These are phyloP conservation scores for Diaporthe vexans DNA, from an alignment of 2,329 filamentous ascomycete genomes.

Conservation along the genomic window DNA sequence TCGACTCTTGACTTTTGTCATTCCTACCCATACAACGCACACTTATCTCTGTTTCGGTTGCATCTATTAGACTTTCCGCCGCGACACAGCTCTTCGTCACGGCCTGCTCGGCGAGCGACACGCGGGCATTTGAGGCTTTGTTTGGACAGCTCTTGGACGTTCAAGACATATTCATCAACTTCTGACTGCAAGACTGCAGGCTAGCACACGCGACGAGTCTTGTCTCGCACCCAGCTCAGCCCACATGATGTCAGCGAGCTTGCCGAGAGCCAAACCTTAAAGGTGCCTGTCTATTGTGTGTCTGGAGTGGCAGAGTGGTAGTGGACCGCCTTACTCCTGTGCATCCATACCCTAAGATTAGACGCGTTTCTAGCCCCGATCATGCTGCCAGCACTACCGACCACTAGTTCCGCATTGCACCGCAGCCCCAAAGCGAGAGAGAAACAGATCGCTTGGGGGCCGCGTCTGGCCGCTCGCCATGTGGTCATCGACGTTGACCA, in stretches of 20 bases:
- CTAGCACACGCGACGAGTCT: constrained; percentile 26
- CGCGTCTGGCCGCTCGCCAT: neutral
- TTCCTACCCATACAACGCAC: constrained; percentile 1
- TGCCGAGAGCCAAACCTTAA: constrained; percentile 17
- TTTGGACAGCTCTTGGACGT: constrained; percentile 5
- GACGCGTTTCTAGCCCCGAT: constrained; percentile 30
- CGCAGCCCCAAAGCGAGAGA: neutral
- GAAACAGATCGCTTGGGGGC: neutral
- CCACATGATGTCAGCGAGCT: constrained; percentile 28
- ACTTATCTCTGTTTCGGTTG: neutral
- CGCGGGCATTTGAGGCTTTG: constrained; percentile 18
- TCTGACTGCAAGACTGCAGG: constrained; percentile 12
- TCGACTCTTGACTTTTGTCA: neutral
- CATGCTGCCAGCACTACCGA: constrained; percentile 32
- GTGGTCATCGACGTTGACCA: constrained; percentile 14
- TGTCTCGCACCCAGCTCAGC: constrained; percentile 26
- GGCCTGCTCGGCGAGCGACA: constrained; percentile 13
- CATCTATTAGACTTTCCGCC: constrained; percentile 18
- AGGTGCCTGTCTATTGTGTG: neutral
- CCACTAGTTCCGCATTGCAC: neutral
- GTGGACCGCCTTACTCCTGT: neutral
- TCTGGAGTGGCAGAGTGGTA: neutral
- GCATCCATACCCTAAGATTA: constrained; percentile 23
- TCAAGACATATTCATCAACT: constrained; percentile 25
- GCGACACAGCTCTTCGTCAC: neutral